These are phyloP conservation scores for Anthracocystis panici-leucophaei DNA, from an alignment of 1,284 basidiomycete species.

Conservation along the genomic window DNA sequence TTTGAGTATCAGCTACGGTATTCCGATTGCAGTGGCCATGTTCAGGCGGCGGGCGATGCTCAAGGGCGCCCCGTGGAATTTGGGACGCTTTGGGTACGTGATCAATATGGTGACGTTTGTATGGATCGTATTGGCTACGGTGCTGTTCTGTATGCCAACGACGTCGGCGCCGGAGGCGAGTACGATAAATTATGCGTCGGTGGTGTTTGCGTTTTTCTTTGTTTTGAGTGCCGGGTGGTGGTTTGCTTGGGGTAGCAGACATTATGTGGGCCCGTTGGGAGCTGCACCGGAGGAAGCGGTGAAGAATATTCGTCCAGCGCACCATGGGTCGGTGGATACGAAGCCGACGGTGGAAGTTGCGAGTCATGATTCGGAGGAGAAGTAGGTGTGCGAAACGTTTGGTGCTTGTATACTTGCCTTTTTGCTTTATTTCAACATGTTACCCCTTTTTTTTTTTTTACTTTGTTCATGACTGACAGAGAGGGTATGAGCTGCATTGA, in stretches of 20 bases:
- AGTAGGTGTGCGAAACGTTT: constrained; percentile 1
- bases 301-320: constrained; percentile 2
- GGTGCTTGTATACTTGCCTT: not conserved
- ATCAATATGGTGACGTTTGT: constrained; percentile 70
- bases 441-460: not conserved
- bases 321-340: not conserved
- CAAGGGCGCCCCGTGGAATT: constrained; percentile 69
- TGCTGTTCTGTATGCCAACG: constrained; percentile 72
- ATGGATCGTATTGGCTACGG: constrained; percentile 71
- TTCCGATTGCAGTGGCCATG: constrained; percentile 71
- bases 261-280: constrained; percentile 50
- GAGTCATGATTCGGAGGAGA: constrained; percentile 29
- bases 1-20: constrained; percentile 68
- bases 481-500: not conserved
- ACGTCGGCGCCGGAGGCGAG: constrained; percentile 67
- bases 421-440: not conserved
- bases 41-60: constrained; percentile 68
- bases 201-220: constrained; percentile 58
- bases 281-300: constrained; percentile 32
- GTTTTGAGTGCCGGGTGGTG: constrained; percentile 48
- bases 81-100: constrained; percentile 70
- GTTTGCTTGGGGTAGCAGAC: constrained; percentile 45
- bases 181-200: constrained; percentile 70
- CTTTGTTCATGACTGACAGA: not conserved
- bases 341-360: constrained; percentile 27